These are phyloP conservation scores for Striga hermonthica DNA, from an alignment of 305 asterid species.

Conservation along the genomic window DNA sequence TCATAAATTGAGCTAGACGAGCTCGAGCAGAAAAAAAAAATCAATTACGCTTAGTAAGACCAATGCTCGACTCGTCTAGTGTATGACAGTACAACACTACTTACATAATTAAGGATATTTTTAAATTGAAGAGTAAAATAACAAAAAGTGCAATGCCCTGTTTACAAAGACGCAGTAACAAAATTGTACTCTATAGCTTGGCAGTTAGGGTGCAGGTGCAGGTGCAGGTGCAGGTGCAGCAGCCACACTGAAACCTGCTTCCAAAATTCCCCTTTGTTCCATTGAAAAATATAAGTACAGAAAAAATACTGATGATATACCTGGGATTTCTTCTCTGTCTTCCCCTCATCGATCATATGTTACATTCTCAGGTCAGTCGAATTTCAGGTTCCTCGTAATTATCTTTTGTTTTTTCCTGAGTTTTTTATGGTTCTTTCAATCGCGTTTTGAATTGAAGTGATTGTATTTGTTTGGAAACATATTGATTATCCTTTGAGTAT, in stretches of 20 bases:
- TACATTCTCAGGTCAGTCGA: conserved; percentile 29
- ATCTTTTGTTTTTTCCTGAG: conserved; percentile 11
- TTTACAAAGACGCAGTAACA: too few relatives aligned
- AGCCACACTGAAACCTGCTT: conserved; percentile 23
- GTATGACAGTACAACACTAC: too few relatives aligned
- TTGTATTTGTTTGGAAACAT: conserved; percentile 15
- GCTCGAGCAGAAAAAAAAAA: too few relatives aligned
- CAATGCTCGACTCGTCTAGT: too few relatives aligned
- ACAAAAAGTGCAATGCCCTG: too few relatives aligned
- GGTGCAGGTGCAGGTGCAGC: background rate
- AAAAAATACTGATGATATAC: conserved; percentile 10
- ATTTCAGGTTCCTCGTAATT: conserved; percentile 3
- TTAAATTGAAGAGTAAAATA: too few relatives aligned
- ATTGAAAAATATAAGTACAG: conserved; percentile 12
- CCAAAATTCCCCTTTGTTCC: conserved; percentile 28
- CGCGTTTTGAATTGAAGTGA: background rate
- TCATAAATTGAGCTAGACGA: too few relatives aligned
- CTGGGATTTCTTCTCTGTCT: conserved; percentile 24
- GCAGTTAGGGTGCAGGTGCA: background rate
- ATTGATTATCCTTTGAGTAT: background rate
- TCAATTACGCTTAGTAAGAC: too few relatives aligned
- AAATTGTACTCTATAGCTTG: too few relatives aligned
- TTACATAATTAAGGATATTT: too few relatives aligned
- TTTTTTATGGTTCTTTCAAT: background rate
- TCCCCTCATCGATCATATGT: conserved; percentile 23